Evolutionary conservation across 179 eudicot genomes (phyloP).

Genomic region (Silene coronaria): DNA sequence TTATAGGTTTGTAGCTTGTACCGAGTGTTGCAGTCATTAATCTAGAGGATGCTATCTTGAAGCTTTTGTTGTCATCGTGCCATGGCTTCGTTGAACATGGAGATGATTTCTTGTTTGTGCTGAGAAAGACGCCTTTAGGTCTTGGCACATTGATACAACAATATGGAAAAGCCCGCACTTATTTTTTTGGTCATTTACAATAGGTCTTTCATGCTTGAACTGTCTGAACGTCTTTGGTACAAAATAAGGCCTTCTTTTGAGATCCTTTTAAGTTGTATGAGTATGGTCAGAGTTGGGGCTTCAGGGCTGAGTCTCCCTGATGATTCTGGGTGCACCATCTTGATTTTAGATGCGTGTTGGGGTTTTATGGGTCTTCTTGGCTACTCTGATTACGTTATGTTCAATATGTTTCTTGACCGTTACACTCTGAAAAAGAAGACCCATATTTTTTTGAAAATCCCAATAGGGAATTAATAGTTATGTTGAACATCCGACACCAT

Average conservation of each 20-base stretch:
- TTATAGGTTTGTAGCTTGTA: too few species aligned
- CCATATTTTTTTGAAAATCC: too few species aligned
- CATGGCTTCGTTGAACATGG: conserved; percentile 2
- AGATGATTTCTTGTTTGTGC: background rate
- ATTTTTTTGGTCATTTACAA: background rate
- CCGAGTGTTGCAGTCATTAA: background rate
- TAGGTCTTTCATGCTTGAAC: background rate
- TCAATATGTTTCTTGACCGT: too few species aligned
- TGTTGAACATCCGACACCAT: too few species aligned
- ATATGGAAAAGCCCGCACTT: background rate
- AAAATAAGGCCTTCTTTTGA: background rate
- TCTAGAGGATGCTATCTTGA: background rate
- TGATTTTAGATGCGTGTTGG: background rate
- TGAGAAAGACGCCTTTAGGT: background rate
- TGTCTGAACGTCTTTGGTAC: background rate
- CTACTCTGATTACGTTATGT: background rate
- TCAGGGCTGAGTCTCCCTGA: background rate
- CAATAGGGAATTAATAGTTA: too few species aligned
- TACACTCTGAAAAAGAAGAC: too few species aligned
- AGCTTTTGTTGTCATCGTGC: conserved; percentile 6
- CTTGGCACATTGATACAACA: background rate
- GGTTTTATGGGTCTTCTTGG: background rate
- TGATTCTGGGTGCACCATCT: background rate
- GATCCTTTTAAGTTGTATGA: background rate
- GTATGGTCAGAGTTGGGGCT: background rate